phyloP scores from a whole-genome alignment of 2,329 filamentous ascomycete genomes.

The Neopestalotiopsis rosae region DNA sequence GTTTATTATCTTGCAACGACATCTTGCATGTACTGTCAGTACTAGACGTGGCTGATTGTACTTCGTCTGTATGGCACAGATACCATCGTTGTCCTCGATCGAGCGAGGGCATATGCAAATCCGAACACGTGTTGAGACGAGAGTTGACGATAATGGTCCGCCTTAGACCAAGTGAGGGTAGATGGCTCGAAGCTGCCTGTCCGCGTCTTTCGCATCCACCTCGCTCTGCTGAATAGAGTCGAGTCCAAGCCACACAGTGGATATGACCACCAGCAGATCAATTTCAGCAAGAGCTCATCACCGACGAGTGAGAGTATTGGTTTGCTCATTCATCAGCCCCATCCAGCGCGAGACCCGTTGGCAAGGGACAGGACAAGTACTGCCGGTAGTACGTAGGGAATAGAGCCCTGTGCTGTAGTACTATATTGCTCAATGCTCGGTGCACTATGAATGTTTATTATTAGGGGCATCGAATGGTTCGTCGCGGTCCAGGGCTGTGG shows the following conservation, averaged over 20 bases:
- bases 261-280: slow-evolving; percentile 3
- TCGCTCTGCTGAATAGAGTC: neutral
- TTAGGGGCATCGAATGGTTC: neutral
- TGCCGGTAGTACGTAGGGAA: too few relatives aligned
- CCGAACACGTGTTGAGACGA: neutral
- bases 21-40: neutral
- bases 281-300: neutral
- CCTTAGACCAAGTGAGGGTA: neutral
- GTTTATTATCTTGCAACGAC: neutral
- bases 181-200: neutral
- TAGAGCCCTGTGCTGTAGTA: neutral
- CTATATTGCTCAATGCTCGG: neutral
- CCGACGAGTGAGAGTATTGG: neutral
- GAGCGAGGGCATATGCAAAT: neutral
- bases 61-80: neutral
- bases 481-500: neutral
- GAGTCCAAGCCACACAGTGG: neutral
- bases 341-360: too few relatives aligned
- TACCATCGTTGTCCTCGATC: neutral
- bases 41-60: neutral
- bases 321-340: neutral
- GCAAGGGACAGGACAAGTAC: too few relatives aligned
- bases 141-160: neutral
- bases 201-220: neutral
- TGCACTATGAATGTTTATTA: neutral